A percentile compares a stretch with the other conserved stretches of the same genome.
Evolutionary conservation across 2,329 filamentous ascomycete species (phyloP).

Genomic region (Cercospora berteroae): DNA sequence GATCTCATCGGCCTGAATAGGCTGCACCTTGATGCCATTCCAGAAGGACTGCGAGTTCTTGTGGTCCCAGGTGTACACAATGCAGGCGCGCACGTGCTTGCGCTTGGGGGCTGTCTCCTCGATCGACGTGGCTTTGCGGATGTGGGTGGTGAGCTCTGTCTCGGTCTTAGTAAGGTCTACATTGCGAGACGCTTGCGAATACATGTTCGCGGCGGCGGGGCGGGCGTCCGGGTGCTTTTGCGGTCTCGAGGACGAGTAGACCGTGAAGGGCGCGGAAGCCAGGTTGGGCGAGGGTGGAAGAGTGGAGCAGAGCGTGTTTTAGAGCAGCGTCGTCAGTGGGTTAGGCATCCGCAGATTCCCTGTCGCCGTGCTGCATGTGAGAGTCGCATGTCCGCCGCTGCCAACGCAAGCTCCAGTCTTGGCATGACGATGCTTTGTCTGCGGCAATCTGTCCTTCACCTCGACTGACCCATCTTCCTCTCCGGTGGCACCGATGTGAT

Average conservation of each 20-base stretch:
- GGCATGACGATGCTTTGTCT: slow-evolving; percentile 2
- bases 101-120: slow-evolving; percentile 68
- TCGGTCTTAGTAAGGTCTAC: slow-evolving; percentile 66
- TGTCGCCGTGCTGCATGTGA: slow-evolving; percentile 2
- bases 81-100: slow-evolving; percentile 97
- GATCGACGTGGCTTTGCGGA: slow-evolving; percentile 60
- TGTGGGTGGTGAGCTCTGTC: slow-evolving; percentile 63
- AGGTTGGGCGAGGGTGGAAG: not conserved
- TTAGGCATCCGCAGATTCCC: slow-evolving; percentile 21
- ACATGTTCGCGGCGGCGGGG: slow-evolving; percentile 29
- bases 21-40: slow-evolving; percentile 99
- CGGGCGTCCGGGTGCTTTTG: slow-evolving; percentile 11
- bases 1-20: slow-evolving; percentile 96
- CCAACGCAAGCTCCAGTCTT: slow-evolving; percentile 9
- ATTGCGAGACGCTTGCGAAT: slow-evolving; percentile 50
- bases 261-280: slow-evolving; percentile 22
- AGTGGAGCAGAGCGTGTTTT: not conserved
- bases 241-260: slow-evolving; percentile 18
- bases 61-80: slow-evolving; percentile 99
- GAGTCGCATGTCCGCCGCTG: slow-evolving; percentile 1
- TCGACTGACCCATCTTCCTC: not conserved
- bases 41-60: slow-evolving; percentile 94
- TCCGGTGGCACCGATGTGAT: not conserved
- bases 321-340: slow-evolving; percentile 8
- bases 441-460: not conserved